Conservation (phyloP, 1,284 basidiomycete genomes). For the Tilletia setariae region DNA sequence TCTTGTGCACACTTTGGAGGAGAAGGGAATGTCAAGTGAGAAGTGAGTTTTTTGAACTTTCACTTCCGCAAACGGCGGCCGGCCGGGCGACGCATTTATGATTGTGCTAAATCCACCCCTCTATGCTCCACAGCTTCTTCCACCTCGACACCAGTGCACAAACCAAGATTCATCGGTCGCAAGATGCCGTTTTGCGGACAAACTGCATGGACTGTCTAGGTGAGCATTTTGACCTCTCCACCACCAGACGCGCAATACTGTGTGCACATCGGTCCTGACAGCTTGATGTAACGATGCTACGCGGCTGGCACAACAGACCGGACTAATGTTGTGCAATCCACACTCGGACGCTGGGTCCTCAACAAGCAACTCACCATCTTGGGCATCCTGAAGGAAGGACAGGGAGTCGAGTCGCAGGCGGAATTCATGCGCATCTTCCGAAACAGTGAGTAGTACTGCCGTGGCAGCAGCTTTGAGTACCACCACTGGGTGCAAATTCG, state of each 20-base stretch:
- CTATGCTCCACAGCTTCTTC: constrained; percentile 16
- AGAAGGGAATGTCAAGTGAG: constrained; percentile 67
- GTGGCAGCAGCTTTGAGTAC: neutral
- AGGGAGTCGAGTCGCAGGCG: constrained; percentile 41
- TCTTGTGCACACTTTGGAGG: constrained; percentile 73
- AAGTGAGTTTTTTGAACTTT: constrained; percentile 60
- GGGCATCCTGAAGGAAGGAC: constrained; percentile 41
- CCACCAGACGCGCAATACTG: neutral
- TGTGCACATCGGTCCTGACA: neutral
- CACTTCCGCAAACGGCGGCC: too few relatives aligned
- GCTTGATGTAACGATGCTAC: neutral
- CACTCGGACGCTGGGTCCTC: constrained; percentile 44
- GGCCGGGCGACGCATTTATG: neutral
- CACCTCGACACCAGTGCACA: constrained; percentile 5
- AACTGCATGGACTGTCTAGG: constrained; percentile 83
- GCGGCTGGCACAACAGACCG: constrained; percentile 60
- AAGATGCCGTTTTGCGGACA: constrained; percentile 57
- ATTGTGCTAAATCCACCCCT: neutral
- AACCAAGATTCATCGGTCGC: constrained; percentile 33
- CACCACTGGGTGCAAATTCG: neutral
- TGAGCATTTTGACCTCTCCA: neutral
- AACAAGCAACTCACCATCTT: constrained; percentile 70
- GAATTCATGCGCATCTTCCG: constrained; percentile 70
- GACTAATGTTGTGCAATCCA: constrained; percentile 85
- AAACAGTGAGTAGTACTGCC: constrained; percentile 66